A percentile compares a stretch with the other conserved stretches of the same genome.
Evolutionary conservation across 2,329 filamentous ascomycete species (phyloP).

Genomic region (Cladosporium sp.): DNA sequence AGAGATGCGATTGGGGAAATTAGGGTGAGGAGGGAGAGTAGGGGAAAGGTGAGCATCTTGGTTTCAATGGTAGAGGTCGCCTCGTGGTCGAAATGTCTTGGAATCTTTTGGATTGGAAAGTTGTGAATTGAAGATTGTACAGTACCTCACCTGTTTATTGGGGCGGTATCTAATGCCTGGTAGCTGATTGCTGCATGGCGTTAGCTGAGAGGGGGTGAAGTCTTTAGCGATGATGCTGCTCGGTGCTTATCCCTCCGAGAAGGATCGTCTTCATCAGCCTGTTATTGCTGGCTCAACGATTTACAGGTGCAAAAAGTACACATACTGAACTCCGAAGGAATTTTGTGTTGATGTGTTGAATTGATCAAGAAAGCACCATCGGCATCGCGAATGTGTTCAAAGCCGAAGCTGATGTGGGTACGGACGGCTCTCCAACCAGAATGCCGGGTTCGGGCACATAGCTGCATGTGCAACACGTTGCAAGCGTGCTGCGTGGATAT

Average conservation of each 20-base stretch:
- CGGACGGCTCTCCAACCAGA: slow-evolving; percentile 17
- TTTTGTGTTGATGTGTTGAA: not conserved
- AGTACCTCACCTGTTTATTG: not conserved
- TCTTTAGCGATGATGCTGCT: not conserved
- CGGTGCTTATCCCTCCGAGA: not conserved
- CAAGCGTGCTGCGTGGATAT: not conserved
- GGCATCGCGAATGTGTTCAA: not conserved
- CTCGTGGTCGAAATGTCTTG: not conserved
- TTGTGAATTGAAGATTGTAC: not conserved
- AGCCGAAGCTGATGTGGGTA: slow-evolving; percentile 12
- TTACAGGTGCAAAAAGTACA: not conserved
- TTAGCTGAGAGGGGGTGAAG: not conserved
- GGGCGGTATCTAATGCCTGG: not conserved
- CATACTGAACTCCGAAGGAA: not conserved
- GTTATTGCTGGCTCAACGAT: not conserved
- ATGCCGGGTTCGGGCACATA: not conserved
- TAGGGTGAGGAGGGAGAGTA: not conserved
- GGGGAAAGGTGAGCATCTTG: not conserved
- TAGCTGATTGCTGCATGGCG: slow-evolving; percentile 1
- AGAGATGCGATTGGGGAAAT: not conserved
- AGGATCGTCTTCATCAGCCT: not conserved
- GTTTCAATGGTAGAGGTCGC: not conserved
- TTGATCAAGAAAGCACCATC: not conserved
- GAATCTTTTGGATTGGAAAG: not conserved
- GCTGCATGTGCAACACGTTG: slow-evolving; percentile 6